phyloP scores from a whole-genome alignment of 1,284 basidiomycete genomes.

The Papiliotrema laurentii region DNA sequence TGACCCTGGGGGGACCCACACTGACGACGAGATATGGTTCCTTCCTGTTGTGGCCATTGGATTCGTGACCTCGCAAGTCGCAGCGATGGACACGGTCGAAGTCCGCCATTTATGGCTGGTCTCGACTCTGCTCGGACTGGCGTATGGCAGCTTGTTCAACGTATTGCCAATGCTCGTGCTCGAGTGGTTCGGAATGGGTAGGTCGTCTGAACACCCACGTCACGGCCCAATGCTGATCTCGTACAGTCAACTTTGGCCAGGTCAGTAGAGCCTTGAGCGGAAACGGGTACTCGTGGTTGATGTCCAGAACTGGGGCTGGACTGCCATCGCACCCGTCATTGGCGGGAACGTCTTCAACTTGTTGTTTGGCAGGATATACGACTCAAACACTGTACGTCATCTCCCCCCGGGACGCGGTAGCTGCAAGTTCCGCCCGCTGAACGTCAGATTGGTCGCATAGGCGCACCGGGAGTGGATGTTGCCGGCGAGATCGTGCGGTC shows the following conservation, averaged over 20 bases:
- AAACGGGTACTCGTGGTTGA: conserved; percentile 48
- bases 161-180: conserved; percentile 69
- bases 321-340: conserved; percentile 68
- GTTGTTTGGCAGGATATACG: conserved; percentile 73
- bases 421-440: not conserved
- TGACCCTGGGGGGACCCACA: not conserved
- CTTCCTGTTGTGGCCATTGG: conserved; percentile 61
- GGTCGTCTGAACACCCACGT: conserved; percentile 26
- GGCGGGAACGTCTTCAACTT: conserved; percentile 81
- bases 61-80: conserved; percentile 67
- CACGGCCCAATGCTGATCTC: not conserved
- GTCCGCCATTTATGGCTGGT: conserved; percentile 68
- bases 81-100: conserved; percentile 57
- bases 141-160: conserved; percentile 75
- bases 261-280: conserved; percentile 2
- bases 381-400: conserved; percentile 57
- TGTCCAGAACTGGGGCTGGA: conserved; percentile 80
- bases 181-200: conserved; percentile 80
- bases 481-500: not conserved
- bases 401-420: too few species aligned
- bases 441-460: conserved; percentile 5
- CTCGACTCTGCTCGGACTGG: conserved; percentile 64
- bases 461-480: not conserved
- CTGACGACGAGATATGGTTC: conserved; percentile 54
- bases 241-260: conserved; percentile 12